phyloP scores from a whole-genome alignment of 306 rosid species.

The Arachis stenosperma region DNA sequence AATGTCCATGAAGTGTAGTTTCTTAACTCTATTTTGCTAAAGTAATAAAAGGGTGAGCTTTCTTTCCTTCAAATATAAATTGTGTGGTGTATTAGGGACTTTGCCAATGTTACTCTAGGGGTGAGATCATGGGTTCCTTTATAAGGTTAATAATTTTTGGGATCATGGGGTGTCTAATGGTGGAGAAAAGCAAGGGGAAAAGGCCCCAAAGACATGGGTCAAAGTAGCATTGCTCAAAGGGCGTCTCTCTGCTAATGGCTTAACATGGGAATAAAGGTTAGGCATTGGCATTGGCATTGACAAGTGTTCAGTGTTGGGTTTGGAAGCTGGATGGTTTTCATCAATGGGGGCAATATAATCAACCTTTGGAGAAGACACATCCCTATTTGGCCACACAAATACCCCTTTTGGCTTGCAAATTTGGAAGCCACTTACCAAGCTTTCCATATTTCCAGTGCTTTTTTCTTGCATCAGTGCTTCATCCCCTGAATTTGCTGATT shows the following conservation, averaged over 20 bases:
- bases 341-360: slow-evolving; percentile 34
- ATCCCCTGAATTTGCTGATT: slow-evolving; percentile 47
- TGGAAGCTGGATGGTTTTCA: slow-evolving; percentile 58
- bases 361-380: slow-evolving; percentile 44
- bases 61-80: slow-evolving; percentile 26
- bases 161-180: slow-evolving; percentile 42
- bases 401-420: slow-evolving; percentile 78
- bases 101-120: slow-evolving; percentile 17
- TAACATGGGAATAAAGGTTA: slow-evolving; percentile 57
- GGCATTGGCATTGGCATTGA: slow-evolving; percentile 32
- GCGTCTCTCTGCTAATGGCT: slow-evolving; percentile 74
- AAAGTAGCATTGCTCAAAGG: slow-evolving; percentile 58
- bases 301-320: slow-evolving; percentile 21
- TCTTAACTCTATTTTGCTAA: slow-evolving; percentile 8
- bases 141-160: slow-evolving; percentile 64
- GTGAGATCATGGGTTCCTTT: slow-evolving; percentile 46
- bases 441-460: slow-evolving; percentile 48
- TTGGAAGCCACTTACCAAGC: slow-evolving; percentile 82
- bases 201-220: slow-evolving; percentile 43
- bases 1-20: background rate
- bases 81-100: background rate
- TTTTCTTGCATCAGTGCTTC: slow-evolving; percentile 26
- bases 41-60: slow-evolving; percentile 33
- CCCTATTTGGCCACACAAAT: slow-evolving; percentile 71
- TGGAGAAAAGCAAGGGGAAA: slow-evolving; percentile 40